These are phyloP conservation scores for Xylaria arbuscula DNA, from an alignment of 2,329 filamentous ascomycete genomes.

Conservation along the genomic window DNA sequence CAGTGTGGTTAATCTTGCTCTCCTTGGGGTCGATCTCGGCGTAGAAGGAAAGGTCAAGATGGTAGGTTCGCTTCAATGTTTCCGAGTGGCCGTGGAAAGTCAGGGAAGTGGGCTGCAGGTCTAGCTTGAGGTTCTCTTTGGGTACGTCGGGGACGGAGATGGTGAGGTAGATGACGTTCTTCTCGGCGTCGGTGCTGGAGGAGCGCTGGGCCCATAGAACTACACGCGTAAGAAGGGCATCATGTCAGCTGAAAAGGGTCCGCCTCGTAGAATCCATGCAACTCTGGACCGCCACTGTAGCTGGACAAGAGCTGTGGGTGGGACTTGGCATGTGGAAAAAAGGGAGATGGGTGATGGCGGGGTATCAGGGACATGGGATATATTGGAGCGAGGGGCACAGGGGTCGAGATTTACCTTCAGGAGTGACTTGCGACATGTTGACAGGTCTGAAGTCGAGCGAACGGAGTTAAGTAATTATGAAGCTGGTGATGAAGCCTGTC, in stretches of 20 bases:
- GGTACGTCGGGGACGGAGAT: conserved; percentile 89
- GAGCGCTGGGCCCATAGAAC: conserved; percentile 99
- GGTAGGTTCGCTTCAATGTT: conserved; percentile 87
- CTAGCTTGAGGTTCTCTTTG: conserved; percentile 79
- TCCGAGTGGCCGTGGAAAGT: conserved; percentile 85
- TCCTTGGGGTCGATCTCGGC: conserved; percentile 87
- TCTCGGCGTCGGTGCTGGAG: conserved; percentile 78
- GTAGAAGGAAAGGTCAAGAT: conserved; percentile 87
- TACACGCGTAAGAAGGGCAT: conserved; percentile 53
- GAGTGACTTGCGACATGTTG: conserved; percentile 51
- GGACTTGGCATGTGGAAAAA: background rate
- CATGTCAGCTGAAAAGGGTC: conserved; percentile 24
- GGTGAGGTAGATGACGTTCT: conserved; percentile 96
- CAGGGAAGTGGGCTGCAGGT: conserved; percentile 80
- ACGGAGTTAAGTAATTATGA: conserved; percentile 1
- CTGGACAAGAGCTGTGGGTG: background rate
- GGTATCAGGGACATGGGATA: conserved; percentile 21
- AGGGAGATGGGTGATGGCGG: conserved; percentile 22
- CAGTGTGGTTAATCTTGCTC: conserved; percentile 88
- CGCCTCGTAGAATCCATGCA: background rate
- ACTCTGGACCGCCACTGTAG: background rate
- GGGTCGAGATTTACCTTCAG: conserved; percentile 52
- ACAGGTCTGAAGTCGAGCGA: conserved; percentile 11
- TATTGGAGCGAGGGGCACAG: conserved; percentile 23
- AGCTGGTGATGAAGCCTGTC: conserved; percentile 21